A percentile compares a stretch with the other conserved stretches of the same genome.
phyloP scores from a whole-genome alignment of 495 filamentous ascomycete genomes.

The Hyaloscypha variabilis region DNA sequence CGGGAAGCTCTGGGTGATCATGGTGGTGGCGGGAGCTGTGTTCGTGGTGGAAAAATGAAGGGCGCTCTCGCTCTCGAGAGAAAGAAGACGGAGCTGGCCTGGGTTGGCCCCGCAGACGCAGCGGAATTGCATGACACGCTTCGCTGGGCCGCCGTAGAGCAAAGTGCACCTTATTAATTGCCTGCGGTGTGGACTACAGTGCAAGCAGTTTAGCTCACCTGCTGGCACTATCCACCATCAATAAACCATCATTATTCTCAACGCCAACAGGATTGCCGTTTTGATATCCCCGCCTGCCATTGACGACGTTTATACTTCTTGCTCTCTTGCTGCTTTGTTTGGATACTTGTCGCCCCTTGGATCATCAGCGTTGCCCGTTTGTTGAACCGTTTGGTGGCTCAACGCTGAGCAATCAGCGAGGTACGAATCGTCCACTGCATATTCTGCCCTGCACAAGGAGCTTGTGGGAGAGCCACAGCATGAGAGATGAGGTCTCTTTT shows the following conservation, averaged over 20 bases:
- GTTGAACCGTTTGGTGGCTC: conserved; percentile 9
- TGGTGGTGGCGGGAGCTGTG: conserved; percentile 18
- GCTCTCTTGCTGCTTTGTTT: background rate
- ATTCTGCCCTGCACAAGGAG: background rate
- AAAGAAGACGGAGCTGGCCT: background rate
- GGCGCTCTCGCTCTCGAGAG: background rate
- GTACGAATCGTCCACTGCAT: conserved; percentile 18
- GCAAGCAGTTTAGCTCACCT: conserved; percentile 4
- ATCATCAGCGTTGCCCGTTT: background rate
- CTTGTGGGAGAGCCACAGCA: background rate
- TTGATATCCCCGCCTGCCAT: conserved; percentile 6
- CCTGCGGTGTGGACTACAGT: no score
- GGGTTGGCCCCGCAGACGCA: no score
- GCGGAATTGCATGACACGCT: no score
- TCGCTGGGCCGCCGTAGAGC: no score
- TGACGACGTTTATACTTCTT: background rate
- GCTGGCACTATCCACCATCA: conserved; percentile 15
- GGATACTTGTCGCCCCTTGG: background rate
- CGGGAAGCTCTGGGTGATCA: conserved; percentile 19
- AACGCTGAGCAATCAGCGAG: conserved; percentile 17
- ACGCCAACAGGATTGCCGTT: conserved; percentile 5
- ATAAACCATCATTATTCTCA: conserved; percentile 12
- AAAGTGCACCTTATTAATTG: no score
- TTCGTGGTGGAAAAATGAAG: conserved; percentile 10
- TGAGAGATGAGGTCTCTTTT: background rate